These are phyloP conservation scores for Mentha longifolia DNA, from an alignment of 257 asterid species.

Conservation along the genomic window DNA sequence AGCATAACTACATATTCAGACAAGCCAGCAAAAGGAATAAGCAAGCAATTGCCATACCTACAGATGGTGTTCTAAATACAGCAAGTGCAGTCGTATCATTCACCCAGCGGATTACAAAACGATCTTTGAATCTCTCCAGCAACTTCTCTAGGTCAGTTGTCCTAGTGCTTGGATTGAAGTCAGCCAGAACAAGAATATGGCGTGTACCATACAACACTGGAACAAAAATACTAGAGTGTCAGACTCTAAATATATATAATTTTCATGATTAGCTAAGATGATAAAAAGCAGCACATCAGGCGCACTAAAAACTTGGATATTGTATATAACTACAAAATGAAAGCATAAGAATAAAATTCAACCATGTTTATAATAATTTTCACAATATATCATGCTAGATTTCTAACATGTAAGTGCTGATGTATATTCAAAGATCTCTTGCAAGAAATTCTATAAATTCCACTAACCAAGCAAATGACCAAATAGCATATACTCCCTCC, in stretches of 20 bases:
- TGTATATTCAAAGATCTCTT: not conserved
- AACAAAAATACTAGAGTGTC: conserved; percentile 30
- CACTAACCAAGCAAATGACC: not conserved
- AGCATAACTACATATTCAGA: conserved; percentile 4
- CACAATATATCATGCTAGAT: conserved; percentile 4
- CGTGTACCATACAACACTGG: conserved; percentile 63
- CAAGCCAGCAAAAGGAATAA: conserved; percentile 14
- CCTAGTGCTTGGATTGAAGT: conserved; percentile 67
- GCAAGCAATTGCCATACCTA: conserved; percentile 49
- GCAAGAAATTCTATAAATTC: too few species aligned
- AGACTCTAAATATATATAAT: conserved; percentile 18
- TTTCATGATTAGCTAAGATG: conserved; percentile 36
- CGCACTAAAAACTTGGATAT: conserved; percentile 1
- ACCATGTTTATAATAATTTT: not conserved
- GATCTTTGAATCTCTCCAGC: conserved; percentile 70
- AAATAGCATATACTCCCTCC: not conserved
- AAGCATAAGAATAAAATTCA: conserved; percentile 9
- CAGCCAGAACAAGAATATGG: conserved; percentile 81
- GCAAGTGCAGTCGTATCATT: conserved; percentile 86
- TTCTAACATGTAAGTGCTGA: not conserved
- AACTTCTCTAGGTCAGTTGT: conserved; percentile 78
- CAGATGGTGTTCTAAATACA: conserved; percentile 78
- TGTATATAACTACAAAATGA: not conserved
- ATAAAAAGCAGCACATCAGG: not conserved
- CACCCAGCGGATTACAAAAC: conserved; percentile 85